These are phyloP conservation scores for Oryza coarctata DNA, from an alignment of 176 grass and related monocot species.

Conservation along the genomic window DNA sequence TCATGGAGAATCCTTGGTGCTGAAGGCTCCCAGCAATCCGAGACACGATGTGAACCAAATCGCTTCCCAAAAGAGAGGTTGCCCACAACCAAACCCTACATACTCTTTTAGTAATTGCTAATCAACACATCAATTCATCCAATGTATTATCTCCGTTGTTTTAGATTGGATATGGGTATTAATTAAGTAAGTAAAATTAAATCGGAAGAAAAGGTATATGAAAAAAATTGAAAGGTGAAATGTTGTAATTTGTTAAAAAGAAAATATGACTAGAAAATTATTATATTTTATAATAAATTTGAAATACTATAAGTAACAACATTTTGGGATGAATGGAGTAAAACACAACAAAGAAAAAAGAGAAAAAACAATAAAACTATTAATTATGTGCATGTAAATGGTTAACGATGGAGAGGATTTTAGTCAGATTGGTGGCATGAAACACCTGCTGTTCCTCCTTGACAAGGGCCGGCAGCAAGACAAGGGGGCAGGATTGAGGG, in stretches of 20 bases:
- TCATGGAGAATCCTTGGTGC: constrained; percentile 40
- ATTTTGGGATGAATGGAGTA: no score
- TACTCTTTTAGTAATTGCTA: neutral
- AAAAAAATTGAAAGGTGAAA: no score
- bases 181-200: no score
- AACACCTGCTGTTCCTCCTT: neutral
- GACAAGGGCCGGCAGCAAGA: constrained; percentile 25
- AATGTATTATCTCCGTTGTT: neutral
- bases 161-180: no score
- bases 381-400: neutral
- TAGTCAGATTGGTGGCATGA: constrained; percentile 2
- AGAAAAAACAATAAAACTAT: neutral
- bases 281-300: no score
- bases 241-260: no score
- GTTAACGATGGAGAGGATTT: constrained; percentile 22
- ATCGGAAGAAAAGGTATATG: no score
- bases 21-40: constrained; percentile 24
- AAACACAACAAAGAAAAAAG: neutral
- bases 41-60: constrained; percentile 44
- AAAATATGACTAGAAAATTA: no score
- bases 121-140: constrained; percentile 4
- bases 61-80: constrained; percentile 39
- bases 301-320: no score
- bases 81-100: neutral
- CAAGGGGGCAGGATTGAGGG: constrained; percentile 38